phyloP scores from a whole-genome alignment of 2,329 filamentous ascomycete genomes.

The Gaeumannomyces tritici region DNA sequence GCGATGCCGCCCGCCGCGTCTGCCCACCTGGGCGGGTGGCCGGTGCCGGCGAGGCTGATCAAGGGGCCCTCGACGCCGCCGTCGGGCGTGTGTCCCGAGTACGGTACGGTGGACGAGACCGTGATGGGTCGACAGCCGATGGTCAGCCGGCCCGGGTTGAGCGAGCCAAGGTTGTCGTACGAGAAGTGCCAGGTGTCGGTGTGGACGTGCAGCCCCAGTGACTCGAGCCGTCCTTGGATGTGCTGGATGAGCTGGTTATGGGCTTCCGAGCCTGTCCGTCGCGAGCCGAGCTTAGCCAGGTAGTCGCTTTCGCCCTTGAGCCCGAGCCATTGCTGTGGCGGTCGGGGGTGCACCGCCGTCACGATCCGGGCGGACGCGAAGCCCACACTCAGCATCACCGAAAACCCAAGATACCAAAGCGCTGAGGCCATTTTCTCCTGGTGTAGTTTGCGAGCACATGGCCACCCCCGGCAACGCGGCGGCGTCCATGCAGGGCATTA shows the following conservation, averaged over 20 bases:
- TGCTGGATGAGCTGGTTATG: slow-evolving; percentile 1
- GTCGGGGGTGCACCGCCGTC: too few relatives aligned
- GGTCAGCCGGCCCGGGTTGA: background rate
- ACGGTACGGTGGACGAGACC: background rate
- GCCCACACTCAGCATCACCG: too few relatives aligned
- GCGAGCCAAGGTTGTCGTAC: background rate
- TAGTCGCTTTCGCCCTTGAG: background rate
- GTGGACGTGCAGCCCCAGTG: background rate
- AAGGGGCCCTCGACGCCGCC: background rate
- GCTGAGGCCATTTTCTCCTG: too few relatives aligned
- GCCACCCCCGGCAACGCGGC: too few relatives aligned
- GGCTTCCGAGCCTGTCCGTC: background rate
- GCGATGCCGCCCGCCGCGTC: background rate
- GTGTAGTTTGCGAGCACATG: too few relatives aligned
- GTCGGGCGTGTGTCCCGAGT: background rate
- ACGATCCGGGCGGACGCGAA: too few relatives aligned
- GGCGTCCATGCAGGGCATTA: too few relatives aligned
- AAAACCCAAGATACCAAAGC: too few relatives aligned
- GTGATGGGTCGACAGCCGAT: background rate
- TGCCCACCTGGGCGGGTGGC: background rate
- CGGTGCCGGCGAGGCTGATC: background rate
- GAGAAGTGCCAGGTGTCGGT: background rate
- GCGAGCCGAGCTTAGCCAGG: background rate
- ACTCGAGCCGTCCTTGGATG: background rate
- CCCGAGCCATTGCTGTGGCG: too few relatives aligned